Evolutionary conservation across 225 moss, liverwort and hornwort species (phyloP), one percentile per base, ranked within the genome.

Genomic region (Rhytidiadelphus loreus): DNA sequence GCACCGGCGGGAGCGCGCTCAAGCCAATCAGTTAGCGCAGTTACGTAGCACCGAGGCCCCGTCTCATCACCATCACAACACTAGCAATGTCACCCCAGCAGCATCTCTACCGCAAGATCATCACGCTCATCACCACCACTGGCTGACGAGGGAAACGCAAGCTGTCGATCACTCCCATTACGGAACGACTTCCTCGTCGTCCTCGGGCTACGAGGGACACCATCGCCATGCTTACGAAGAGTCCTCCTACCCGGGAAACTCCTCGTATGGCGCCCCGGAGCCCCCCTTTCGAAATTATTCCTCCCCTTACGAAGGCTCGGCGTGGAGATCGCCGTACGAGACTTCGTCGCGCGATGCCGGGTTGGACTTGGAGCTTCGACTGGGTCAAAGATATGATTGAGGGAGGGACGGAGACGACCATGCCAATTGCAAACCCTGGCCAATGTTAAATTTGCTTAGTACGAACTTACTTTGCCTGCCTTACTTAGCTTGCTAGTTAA

Each of bases 1-100:
- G 56, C 95, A 95, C 88, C 69, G 94, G 13, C 90, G 91, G 22
- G 94, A 95, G 90, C 91, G 94, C 12, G 95, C 95, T 0, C 93
- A 93, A 37, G 95, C 95, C 28, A 90, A 90, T 33, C 90, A 90
- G 90, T 58, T 87, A 12, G 87, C 90, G 9, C 90, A 90, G 79
- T 79, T 83, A 2, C 87, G 90, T 11, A 87, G 60, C 52, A 52
- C 83, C 69, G 83, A 87, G 7, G 35, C 82, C 55, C 84, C 84
- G 30, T 39, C 70, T 26, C 84, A 65, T 52, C 83, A 83, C 53
- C 86, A 77, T 59, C 87, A 81, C 29, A 33, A 8, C 48, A 11
- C 20, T 48, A 39, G 11, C 86, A n/a, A 53, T 79, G 79, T 79
- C 79, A 28, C 39, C 25, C 39, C 83, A 29, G 37, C 62, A 20